phyloP scores from a whole-genome alignment of 2,329 filamentous ascomycete species.

The Penicillium sp. region DNA sequence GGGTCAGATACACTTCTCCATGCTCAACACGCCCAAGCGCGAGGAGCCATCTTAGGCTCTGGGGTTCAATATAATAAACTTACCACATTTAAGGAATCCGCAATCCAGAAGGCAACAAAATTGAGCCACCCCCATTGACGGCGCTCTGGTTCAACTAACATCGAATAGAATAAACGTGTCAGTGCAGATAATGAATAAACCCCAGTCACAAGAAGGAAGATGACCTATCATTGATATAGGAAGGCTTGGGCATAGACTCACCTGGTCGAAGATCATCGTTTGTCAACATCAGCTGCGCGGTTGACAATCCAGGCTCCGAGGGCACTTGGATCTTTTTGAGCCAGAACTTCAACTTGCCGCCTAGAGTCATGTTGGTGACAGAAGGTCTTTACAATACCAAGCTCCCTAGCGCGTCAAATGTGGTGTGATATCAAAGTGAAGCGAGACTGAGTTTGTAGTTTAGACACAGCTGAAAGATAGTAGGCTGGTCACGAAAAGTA shows the following conservation, averaged over 20 bases:
- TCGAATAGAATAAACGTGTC: not conserved
- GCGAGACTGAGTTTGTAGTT: no score
- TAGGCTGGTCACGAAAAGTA: no score
- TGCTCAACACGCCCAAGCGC: not conserved
- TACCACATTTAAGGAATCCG: slow-evolving; percentile 12
- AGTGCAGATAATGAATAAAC: not conserved
- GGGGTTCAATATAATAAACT: not conserved
- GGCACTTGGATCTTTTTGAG: slow-evolving; percentile 4
- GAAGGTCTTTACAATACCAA: not conserved
- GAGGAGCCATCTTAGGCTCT: not conserved
- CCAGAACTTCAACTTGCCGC: slow-evolving; percentile 3
- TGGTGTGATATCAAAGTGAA: not conserved
- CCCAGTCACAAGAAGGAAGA: not conserved
- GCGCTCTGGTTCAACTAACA: slow-evolving; percentile 7
- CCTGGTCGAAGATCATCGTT: slow-evolving; percentile 12
- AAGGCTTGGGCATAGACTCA: not conserved
- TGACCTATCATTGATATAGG: not conserved
- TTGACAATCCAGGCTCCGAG: slow-evolving; percentile 10
- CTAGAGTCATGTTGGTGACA: not conserved
- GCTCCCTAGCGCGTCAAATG: not conserved
- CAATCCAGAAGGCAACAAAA: slow-evolving; percentile 13
- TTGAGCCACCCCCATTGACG: slow-evolving; percentile 12
- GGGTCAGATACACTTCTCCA: not conserved
- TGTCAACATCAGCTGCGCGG: slow-evolving; percentile 10
- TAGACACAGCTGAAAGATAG: no score